Percentiles rank a stretch among this genome's conserved stretches.
phyloP scores from a whole-genome alignment of 495 filamentous ascomycete genomes.

The Pseudotulostoma volvatum region DNA sequence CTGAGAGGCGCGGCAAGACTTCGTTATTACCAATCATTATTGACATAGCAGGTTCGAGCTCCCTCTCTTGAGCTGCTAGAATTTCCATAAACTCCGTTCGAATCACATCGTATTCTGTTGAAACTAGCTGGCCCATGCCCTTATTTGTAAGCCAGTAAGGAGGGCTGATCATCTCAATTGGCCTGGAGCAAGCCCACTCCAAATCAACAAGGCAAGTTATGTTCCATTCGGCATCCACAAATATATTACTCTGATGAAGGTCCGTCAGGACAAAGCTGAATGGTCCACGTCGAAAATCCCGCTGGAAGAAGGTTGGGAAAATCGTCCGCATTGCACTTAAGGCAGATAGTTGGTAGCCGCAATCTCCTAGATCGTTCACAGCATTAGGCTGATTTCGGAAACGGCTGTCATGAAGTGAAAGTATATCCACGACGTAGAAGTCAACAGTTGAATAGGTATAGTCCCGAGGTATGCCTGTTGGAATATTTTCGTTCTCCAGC shows the following conservation, averaged over 20 bases:
- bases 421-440: constrained; percentile 18
- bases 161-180: constrained; percentile 13
- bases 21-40: neutral
- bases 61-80: constrained; percentile 1
- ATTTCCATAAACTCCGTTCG: constrained; percentile 6
- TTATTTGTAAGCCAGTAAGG: constrained; percentile 15
- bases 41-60: neutral
- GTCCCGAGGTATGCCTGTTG: constrained; percentile 15
- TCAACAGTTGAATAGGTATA: constrained; percentile 16
- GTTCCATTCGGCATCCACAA: constrained; percentile 11
- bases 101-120: constrained; percentile 2
- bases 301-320: constrained; percentile 12
- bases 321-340: constrained; percentile 15
- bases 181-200: constrained; percentile 17
- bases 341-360: constrained; percentile 13
- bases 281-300: constrained; percentile 10
- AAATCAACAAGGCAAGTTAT: constrained; percentile 15
- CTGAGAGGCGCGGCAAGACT: constrained; percentile 3
- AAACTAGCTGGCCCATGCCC: constrained; percentile 3
- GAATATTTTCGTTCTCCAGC: constrained; percentile 23
- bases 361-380: constrained; percentile 13
- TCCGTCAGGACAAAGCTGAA: constrained; percentile 12
- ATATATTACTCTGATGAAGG: constrained; percentile 16
- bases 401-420: constrained; percentile 17
- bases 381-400: constrained; percentile 20